Base-by-base conservation (phyloP, 768 basidiomycete genomes). In the Mycena belliarum region DNA sequence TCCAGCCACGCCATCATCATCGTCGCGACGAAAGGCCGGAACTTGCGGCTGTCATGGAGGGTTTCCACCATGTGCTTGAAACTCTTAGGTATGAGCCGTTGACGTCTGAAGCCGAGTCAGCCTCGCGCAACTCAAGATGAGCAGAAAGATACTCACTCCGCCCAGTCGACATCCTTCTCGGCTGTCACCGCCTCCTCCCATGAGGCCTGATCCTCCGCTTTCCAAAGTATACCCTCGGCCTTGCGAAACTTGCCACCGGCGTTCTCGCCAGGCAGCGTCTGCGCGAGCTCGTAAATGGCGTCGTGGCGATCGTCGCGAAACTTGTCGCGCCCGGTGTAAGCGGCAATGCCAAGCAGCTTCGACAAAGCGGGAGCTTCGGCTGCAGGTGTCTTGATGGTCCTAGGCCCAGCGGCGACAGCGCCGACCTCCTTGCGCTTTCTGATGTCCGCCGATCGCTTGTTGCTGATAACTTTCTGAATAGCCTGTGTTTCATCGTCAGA, bases 401-500 rank as follows among this genome's bases (percentile, higher is more conserved):
- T 38, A 16, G 18, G 37, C 18, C 35, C 26, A 44, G 23, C 33
- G 10, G 11, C 12, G 40, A 11, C 14, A 18, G 16, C 20, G 3
- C 37, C 9, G 32, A 16, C 29, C 5, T 24, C n/a, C 37, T 43
- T 23, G 18, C 33, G n/a, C 20, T 45, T 51, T 5, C 4, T 16
- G 21, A 33, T 45, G 2, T 59, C 28, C 6, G 58, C 58, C 4
- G 37, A 14, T 6, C 51, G 52, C 46, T 49, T 59, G 46, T 59
- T 59, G 21, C 52, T 59, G 41, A 59, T 54, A 20, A 54, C 52
- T 18, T 54, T 53, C 20, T 59, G 58, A 14, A 59, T 54, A 6
- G 52, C 47, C 58, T 59, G 28, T 32, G 10, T 52, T 6, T 12
- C n/a, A 28, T 24, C 29, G 35, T 42, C 20, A 46, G 25, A 23